A percentile compares a stretch with the other conserved stretches of the same genome.
Evolutionary conservation across 768 basidiomycete species (phyloP).

Genomic region (Lentinula aciculospora): DNA sequence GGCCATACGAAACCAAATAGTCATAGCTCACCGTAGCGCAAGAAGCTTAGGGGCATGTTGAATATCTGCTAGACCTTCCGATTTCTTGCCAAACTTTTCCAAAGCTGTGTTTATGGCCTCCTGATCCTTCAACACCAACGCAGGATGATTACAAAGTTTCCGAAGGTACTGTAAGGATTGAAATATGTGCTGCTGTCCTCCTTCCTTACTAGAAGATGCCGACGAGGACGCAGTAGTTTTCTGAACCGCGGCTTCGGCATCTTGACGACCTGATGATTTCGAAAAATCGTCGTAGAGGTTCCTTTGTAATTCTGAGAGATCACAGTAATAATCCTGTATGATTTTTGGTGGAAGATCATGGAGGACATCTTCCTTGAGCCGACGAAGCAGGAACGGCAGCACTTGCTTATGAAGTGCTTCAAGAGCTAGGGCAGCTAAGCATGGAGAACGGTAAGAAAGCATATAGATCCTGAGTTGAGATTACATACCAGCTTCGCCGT

Average conservation of each 20-base stretch:
- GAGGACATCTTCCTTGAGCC: conserved; percentile 95
- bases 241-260: conserved; percentile 62
- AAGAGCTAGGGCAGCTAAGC: conserved; percentile 81
- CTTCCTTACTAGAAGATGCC: conserved; percentile 31
- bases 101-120: conserved; percentile 56
- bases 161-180: conserved; percentile 95
- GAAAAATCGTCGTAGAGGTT: conserved; percentile 92
- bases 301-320: conserved; percentile 92
- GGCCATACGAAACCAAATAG: not conserved
- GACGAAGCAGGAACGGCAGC: conserved; percentile 92
- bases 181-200: conserved; percentile 84
- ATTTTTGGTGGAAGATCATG: conserved; percentile 97
- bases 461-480: not conserved
- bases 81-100: conserved; percentile 42
- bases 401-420: conserved; percentile 99
- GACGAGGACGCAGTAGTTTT: conserved; percentile 17
- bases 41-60: conserved; percentile 91
- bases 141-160: conserved; percentile 97
- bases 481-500: conserved; percentile 82
- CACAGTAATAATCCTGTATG: conserved; percentile 99
- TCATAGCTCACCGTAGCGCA: conserved; percentile 68
- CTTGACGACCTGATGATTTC: conserved; percentile 62
- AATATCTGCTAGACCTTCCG: conserved; percentile 61
- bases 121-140: conserved; percentile 77
- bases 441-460: not conserved